Percentiles rank a stretch among this genome's conserved stretches.
These are phyloP conservation scores for Hydnomerulius pinastri DNA, from an alignment of 768 basidiomycete species.

Conservation along the genomic window DNA sequence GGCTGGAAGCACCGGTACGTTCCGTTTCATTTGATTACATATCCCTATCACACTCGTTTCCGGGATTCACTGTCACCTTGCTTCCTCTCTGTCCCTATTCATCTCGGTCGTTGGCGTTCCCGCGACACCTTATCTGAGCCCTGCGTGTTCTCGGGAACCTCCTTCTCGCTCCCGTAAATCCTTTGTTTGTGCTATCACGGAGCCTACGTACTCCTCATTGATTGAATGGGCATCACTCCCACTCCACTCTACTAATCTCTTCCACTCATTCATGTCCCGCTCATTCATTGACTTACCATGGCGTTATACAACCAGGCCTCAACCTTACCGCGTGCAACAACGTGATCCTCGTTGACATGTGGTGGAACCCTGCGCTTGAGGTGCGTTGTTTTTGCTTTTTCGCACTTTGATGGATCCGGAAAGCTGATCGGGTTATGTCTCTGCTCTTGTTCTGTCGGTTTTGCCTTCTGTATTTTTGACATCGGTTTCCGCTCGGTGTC, in stretches of 20 bases:
- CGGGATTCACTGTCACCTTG: background rate
- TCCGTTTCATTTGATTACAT: background rate
- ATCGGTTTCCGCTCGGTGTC: background rate
- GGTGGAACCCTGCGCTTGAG: conserved; percentile 93
- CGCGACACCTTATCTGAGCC: background rate
- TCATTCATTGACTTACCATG: background rate
- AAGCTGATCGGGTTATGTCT: conserved; percentile 9
- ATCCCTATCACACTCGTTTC: background rate
- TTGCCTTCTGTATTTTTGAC: background rate
- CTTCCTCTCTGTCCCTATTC: background rate
- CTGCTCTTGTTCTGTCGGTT: background rate
- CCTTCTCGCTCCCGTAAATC: background rate
- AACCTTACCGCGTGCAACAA: conserved; percentile 94
- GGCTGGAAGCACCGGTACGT: conserved; percentile 86
- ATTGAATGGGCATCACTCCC: too few species aligned
- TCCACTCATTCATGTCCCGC: too few species aligned
- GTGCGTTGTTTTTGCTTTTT: conserved; percentile 38
- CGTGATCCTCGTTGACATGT: conserved; percentile 89
- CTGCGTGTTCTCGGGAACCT: background rate
- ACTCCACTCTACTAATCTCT: too few species aligned
- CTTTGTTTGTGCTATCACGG: background rate
- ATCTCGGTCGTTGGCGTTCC: background rate
- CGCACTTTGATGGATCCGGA: background rate
- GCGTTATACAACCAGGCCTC: conserved; percentile 52
- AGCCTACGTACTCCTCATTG: conserved; percentile 11